Conservation (phyloP, 2,329 filamentous ascomycete genomes). For the Fusarium veterinarium region DNA sequence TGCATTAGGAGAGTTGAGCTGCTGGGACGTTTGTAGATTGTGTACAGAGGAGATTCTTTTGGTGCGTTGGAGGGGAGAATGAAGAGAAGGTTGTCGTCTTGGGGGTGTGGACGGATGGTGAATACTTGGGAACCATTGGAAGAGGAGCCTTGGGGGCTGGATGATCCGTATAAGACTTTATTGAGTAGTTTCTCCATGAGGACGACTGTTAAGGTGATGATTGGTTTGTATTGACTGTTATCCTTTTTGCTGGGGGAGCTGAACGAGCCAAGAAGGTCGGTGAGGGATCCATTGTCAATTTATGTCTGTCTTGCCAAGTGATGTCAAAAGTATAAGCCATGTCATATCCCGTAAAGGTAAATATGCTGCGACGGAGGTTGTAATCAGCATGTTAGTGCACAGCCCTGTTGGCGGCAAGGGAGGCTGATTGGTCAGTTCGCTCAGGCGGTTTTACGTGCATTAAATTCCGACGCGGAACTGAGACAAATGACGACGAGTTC, state of each 20-base stretch:
- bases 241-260: too few relatives aligned
- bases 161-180: conserved; percentile 22
- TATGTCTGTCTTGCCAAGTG: background rate
- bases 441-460: background rate
- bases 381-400: background rate
- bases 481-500: background rate
- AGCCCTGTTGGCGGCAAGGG: background rate
- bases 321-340: background rate
- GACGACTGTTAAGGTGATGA: background rate
- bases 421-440: background rate
- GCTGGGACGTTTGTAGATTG: conserved; percentile 19
- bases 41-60: conserved; percentile 31
- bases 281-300: background rate
- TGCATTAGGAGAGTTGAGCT: conserved; percentile 32
- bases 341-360: background rate
- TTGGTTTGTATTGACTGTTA: background rate
- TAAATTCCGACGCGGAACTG: background rate
- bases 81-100: conserved; percentile 13
- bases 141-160: conserved; percentile 2
- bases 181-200: conserved; percentile 27
- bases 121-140: conserved; percentile 19
- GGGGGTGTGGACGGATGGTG: conserved; percentile 11
- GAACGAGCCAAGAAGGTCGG: background rate
- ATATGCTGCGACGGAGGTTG: background rate
- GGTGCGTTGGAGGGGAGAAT: conserved; percentile 27